Base-by-base conservation (phyloP, 306 rosid genomes). In the Mucuna pruriens region DNA sequence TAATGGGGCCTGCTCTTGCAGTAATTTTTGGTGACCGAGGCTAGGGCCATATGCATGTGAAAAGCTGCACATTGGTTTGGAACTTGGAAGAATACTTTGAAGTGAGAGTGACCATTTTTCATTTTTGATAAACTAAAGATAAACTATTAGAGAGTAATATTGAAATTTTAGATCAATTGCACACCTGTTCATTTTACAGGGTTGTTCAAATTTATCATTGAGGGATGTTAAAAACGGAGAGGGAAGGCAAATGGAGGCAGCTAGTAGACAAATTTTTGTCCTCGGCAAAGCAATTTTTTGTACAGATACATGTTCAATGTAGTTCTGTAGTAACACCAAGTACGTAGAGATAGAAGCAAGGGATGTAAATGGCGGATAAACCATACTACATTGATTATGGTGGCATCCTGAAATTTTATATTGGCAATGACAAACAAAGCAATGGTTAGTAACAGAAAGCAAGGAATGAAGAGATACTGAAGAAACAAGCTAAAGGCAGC, bases 1-100 rank as follows among this genome's bases (percentile, higher is more conserved):
- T 63, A 65, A 90, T 20, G 97, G 98, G 63, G 69, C 77, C 40
- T 94, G 97, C 85, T 92, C 97, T 80, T 92, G 97, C 25, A 83
- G 89, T 62, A 80, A 91, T 57, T 94, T 85, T 88, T 90, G 97
- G 98, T 94, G 88, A 94, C 57, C 17, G 17, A 81, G 77, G 13
- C 65, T 71, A 69, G 17, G 31, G 55, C 72, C 12, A 29, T 38
- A 9, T 33, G 77, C 44, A n/a, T 74, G 67, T 63, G 52, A 16
- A 25, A 76, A 74, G 15, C 38, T 23, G 48, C 33, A 25, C 12
- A 42, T 63, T 39, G 69, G 46, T 33, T 71, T n/a, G n/a, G n/a
- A n/a, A n/a, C n/a, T 73, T 57, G 62, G 38, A 62, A 76, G 62
- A 46, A 64, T 62, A 45, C 39, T 36, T n/a, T 44, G 64, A 75